Conservation (phyloP, 306 rosid species). For the Nissolia schottii region DNA sequence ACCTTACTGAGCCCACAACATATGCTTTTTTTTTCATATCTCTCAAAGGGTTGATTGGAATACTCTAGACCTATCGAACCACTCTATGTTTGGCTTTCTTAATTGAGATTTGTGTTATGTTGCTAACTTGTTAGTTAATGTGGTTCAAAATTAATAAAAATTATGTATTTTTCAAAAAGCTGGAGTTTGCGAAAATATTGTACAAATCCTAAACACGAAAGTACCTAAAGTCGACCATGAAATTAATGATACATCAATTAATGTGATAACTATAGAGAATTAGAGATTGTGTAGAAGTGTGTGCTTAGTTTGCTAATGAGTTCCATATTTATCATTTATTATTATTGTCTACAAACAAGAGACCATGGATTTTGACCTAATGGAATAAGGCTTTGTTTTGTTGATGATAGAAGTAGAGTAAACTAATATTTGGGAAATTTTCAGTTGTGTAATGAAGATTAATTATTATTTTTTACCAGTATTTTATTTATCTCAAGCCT, state of each 20-base stretch:
- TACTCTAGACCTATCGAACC: constrained; percentile 5
- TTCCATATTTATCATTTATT: not conserved
- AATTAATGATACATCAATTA: not conserved
- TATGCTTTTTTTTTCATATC: constrained; percentile 24
- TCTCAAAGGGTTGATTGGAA: constrained; percentile 1
- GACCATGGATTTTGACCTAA: not conserved
- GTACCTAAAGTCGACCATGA: not conserved
- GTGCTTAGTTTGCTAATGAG: not conserved
- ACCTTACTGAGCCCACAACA: constrained; percentile 28
- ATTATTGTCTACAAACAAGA: not conserved
- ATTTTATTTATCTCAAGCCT: no score
- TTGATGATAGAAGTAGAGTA: no score
- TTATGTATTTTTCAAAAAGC: not conserved
- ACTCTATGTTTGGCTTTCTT: not conserved
- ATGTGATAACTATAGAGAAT: not conserved
- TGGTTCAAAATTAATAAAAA: constrained; percentile 16
- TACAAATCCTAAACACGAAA: not conserved
- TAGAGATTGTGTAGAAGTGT: not conserved
- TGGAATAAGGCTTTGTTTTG: not conserved
- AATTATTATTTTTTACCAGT: no score
- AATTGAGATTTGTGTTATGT: constrained; percentile 5
- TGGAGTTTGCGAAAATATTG: not conserved
- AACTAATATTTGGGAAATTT: no score
- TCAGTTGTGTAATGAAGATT: no score
- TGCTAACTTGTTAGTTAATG: not conserved